Conservation (phyloP, 495 filamentous ascomycete genomes). For the Hypoxylon crocopeplum region DNA sequence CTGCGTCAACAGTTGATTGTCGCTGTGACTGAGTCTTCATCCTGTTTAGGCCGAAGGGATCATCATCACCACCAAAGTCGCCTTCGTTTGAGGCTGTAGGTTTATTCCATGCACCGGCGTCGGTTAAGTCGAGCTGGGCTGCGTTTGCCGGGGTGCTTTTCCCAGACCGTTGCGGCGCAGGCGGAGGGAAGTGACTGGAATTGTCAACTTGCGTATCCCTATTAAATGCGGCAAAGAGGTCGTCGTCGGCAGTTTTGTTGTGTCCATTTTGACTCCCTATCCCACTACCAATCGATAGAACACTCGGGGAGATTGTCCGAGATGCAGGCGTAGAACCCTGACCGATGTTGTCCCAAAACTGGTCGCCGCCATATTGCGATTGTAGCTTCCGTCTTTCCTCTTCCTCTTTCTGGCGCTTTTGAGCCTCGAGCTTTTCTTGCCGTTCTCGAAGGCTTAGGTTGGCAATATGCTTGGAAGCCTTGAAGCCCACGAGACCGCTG, state of each 20-base stretch:
- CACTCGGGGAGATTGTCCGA: constrained; percentile 42
- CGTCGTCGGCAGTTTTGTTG: constrained; percentile 55
- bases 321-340: constrained; percentile 46
- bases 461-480: constrained; percentile 67
- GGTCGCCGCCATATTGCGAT: constrained; percentile 72
- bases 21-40: constrained; percentile 52
- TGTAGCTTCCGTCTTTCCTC: constrained; percentile 73
- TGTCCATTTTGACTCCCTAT: constrained; percentile 40
- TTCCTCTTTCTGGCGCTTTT: constrained; percentile 76
- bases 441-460: constrained; percentile 84
- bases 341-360: constrained; percentile 74
- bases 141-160: constrained; percentile 37
- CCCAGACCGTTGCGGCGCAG: constrained; percentile 36
- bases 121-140: constrained; percentile 33
- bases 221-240: constrained; percentile 69
- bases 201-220: constrained; percentile 66
- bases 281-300: constrained; percentile 29
- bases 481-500: constrained; percentile 82
- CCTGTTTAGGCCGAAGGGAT: constrained; percentile 86
- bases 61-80: constrained; percentile 63
- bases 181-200: constrained; percentile 65
- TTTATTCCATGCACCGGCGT: constrained; percentile 39
- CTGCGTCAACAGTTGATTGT: constrained; percentile 52
- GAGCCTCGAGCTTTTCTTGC: constrained; percentile 79
- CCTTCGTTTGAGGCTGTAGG: constrained; percentile 26